These are phyloP conservation scores for Silene latifolia DNA, from an alignment of 148 eudicot species.

Conservation along the genomic window DNA sequence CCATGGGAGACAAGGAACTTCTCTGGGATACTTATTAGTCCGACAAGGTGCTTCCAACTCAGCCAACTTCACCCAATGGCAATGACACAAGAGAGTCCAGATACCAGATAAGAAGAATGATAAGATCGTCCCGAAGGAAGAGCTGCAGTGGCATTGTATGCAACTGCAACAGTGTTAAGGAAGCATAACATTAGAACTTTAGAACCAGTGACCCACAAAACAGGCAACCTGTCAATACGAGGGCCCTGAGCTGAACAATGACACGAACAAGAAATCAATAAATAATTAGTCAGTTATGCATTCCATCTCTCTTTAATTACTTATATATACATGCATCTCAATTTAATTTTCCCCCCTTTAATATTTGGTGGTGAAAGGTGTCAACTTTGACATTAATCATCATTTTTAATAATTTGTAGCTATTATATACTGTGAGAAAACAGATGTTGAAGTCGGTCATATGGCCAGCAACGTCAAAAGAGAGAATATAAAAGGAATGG, in stretches of 20 bases:
- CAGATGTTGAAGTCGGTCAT: too few species aligned
- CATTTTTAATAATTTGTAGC: too few species aligned
- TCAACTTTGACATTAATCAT: too few species aligned
- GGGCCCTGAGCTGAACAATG: conserved; percentile 26
- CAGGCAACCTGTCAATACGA: conserved; percentile 29
- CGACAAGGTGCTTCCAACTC: conserved; percentile 42
- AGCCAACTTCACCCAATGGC: conserved; percentile 35
- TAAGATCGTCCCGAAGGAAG: conserved; percentile 35
- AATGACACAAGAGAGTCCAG: conserved; percentile 35
- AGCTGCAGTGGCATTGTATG: conserved; percentile 28
- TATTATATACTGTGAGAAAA: too few species aligned
- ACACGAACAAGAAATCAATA: background rate
- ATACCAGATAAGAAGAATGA: conserved; percentile 35
- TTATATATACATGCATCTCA: too few species aligned
- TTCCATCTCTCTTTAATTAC: background rate
- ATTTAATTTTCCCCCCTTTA: too few species aligned
- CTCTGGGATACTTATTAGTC: conserved; percentile 32
- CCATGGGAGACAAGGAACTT: conserved; percentile 33
- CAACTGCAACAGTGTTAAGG: conserved; percentile 34
- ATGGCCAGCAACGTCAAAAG: too few species aligned
- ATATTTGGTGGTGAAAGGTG: too few species aligned
- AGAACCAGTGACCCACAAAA: conserved; percentile 29
- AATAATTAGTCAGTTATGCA: conserved; percentile 1
- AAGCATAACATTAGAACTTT: conserved; percentile 32
- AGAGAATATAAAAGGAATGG: too few species aligned